Evolutionary conservation across 2,329 filamentous ascomycete species (phyloP).

Genomic region (Aquanectria penicillioides): DNA sequence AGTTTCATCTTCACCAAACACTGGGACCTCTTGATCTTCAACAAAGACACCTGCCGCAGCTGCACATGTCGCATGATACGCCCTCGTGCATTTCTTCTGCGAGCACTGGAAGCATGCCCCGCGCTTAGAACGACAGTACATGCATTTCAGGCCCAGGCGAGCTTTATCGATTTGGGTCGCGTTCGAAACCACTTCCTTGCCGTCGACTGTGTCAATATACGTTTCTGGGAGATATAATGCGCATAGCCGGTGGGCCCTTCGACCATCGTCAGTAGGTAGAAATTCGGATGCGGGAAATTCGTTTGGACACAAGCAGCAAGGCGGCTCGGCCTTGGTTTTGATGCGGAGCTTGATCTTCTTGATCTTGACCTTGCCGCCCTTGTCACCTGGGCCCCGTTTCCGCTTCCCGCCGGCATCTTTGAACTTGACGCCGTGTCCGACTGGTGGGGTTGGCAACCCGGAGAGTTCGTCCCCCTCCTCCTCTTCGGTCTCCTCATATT

Average conservation of each 20-base stretch:
- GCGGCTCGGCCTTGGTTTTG: conserved; percentile 76
- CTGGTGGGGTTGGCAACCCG: conserved; percentile 81
- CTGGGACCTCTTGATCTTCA: conserved; percentile 85
- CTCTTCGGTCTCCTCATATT: conserved; percentile 82
- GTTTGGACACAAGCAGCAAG: conserved; percentile 93
- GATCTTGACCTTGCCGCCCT: conserved; percentile 63
- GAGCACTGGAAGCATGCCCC: conserved; percentile 98
- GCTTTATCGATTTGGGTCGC: conserved; percentile 85
- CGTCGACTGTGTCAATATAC: conserved; percentile 78
- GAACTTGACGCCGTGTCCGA: conserved; percentile 75
- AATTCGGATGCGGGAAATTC: conserved; percentile 83
- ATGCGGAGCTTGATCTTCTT: conserved; percentile 85
- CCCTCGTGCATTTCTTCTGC: conserved; percentile 89
- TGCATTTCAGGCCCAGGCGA: conserved; percentile 89
- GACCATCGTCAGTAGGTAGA: conserved; percentile 87
- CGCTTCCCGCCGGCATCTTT: conserved; percentile 74
- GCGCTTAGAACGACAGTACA: conserved; percentile 92
- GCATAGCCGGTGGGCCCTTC: conserved; percentile 88
- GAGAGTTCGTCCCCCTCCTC: conserved; percentile 71
- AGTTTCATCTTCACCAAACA: conserved; percentile 88
- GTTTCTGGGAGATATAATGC: conserved; percentile 94
- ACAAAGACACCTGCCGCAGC: conserved; percentile 91
- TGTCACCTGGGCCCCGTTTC: conserved; percentile 48
- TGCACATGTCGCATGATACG: conserved; percentile 96
- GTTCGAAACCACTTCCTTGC: conserved; percentile 79